Conservation (phyloP, 148 eudicot genomes). For the Pharnaceum exiguum region DNA sequence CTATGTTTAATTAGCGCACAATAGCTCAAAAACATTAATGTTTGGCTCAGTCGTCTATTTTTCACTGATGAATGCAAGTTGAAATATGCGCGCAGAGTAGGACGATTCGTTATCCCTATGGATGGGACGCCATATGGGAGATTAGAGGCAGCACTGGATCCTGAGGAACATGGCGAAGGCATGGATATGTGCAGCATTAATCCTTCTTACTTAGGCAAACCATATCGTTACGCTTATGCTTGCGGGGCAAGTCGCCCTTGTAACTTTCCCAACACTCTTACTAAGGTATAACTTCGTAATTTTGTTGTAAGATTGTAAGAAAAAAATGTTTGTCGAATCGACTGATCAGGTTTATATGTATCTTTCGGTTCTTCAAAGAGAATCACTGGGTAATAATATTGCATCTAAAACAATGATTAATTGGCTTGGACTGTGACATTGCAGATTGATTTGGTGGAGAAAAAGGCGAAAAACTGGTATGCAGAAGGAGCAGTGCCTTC, state of each 20-base stretch:
- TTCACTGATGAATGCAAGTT: no score
- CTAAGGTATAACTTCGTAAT: no score
- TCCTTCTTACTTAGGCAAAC: constrained; percentile 64
- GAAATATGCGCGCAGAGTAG: constrained; percentile 44
- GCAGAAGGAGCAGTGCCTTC: constrained; percentile 87
- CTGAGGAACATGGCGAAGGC: constrained; percentile 88
- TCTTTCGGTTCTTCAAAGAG: neutral
- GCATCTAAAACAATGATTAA: neutral
- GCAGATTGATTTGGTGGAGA: constrained; percentile 75
- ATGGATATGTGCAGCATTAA: constrained; percentile 98
- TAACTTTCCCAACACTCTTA: constrained; percentile 92
- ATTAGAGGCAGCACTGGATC: constrained; percentile 74
- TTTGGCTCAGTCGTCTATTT: no score
- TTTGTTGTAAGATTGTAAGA: no score
- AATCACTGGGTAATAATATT: neutral
- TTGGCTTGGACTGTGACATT: neutral
- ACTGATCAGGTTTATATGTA: neutral
- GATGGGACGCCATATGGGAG: constrained; percentile 81
- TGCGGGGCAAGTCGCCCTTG: constrained; percentile 96
- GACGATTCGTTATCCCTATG: constrained; percentile 74
- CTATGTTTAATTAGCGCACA: no score
- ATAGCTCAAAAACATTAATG: no score
- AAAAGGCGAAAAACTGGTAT: constrained; percentile 75
- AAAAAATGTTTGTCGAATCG: neutral
- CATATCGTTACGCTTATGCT: constrained; percentile 90